Base-by-base conservation (phyloP, 1,139 yeast genomes). In the Yamadazyma jaroonii region DNA sequence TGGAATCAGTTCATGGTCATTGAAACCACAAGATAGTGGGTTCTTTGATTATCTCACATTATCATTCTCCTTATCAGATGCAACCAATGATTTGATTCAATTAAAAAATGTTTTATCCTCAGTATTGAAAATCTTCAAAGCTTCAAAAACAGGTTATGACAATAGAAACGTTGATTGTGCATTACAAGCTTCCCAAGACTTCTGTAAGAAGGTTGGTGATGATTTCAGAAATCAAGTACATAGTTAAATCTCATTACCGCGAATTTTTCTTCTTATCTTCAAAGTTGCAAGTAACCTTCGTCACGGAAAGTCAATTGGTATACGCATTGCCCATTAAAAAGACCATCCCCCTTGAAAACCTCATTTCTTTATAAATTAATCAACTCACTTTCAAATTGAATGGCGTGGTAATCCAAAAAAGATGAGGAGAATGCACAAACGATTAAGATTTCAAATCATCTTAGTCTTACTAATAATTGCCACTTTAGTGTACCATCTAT, bases 61-160 rank as follows among this genome's bases (percentile, higher is more conserved):
- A 31, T 44, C 67, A 21, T 49, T 61, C n/a, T 63, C 72, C 2
- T 54, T 64, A 13, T 53, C 66, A 6, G 75, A 68, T 43, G 53
- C 54, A 23, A 64, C 69, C 1, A 64, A 62, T 25, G 59, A 61
- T 36, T 47, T 55, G 12, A 46, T 68, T 6, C 58, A 59, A 43
- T 48, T 68, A 6, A 59, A 59, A 38, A 70, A 70, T 0, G 40
- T 66, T 2, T 45, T 66, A 31, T 41, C 21, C 21, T 35, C 17
- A 3, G 48, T 17, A 10, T 64, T 56, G n/a, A 31, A 15, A 9
- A 11, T 22, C 3, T n/a, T 13, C 29, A 48, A 20, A 38, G 42
- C 25, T 13, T 7, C 64, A 64, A 39, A 43, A 57, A 54, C 31
- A 52, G 33, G 33, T 4, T 31, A n/a, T 23, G 14, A 31, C 20